phyloP scores from a whole-genome alignment of 2,329 filamentous ascomycete genomes.

The Exserohilum rostratum region DNA sequence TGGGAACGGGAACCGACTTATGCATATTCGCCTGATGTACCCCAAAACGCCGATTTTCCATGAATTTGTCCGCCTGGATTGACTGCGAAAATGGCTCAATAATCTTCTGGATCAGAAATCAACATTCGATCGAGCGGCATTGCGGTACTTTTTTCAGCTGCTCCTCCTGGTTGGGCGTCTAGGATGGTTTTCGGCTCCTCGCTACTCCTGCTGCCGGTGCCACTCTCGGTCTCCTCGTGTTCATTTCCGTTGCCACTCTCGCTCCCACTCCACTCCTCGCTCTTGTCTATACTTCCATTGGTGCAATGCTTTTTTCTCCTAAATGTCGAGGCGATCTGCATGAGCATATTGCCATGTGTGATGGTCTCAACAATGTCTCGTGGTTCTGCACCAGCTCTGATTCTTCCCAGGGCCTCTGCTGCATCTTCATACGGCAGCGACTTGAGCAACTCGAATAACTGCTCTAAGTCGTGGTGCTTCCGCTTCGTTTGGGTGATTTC shows the following conservation, averaged over 20 bases:
- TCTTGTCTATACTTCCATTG: background rate
- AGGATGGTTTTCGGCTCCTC: background rate
- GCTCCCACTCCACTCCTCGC: background rate
- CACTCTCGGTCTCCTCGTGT: background rate
- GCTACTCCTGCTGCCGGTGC: background rate
- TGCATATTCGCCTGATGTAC: no score
- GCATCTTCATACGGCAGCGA: slow-evolving; percentile 18
- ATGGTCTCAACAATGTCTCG: slow-evolving; percentile 23
- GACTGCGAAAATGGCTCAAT: no score
- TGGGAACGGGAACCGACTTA: no score
- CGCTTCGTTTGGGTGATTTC: slow-evolving; percentile 21
- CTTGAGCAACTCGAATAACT: slow-evolving; percentile 20
- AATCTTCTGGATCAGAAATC: no score
- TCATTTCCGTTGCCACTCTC: background rate
- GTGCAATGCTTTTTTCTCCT: background rate
- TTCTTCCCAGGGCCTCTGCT: slow-evolving; percentile 13
- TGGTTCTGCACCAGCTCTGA: slow-evolving; percentile 22
- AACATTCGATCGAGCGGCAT: no score
- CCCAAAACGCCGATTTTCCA: no score
- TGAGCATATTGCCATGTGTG: slow-evolving; percentile 21
- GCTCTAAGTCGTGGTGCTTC: slow-evolving; percentile 21
- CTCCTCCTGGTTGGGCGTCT: background rate
- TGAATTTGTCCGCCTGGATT: no score
- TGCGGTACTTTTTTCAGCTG: background rate
- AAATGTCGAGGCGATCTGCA: slow-evolving; percentile 16